Evolutionary conservation across 1,284 basidiomycete genomes (phyloP), one percentile per base, ranked within the genome.

Genomic region (Rhodofomes roseus): DNA sequence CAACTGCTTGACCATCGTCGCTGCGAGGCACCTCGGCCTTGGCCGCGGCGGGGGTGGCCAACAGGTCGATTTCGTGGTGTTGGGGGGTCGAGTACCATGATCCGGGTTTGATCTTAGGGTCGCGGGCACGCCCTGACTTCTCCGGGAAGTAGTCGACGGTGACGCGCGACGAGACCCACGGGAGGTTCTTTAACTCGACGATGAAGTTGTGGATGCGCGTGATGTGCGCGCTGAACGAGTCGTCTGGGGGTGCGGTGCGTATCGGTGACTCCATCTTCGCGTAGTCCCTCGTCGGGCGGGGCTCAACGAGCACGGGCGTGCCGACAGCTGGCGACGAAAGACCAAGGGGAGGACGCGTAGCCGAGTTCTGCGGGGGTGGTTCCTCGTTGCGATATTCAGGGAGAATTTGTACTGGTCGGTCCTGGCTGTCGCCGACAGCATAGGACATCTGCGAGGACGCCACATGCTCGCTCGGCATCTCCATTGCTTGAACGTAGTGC

Each of bases 81-180:
- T 66, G 55, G 31, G 57, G 55, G 40, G 57, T 58, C 41, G 66
- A 60, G 5, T 76, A 76, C 74, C 74, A 76, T 31, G 73, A 74
- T 9, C 61, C 61, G 9, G 65, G 56, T 59, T 68, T 70, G 27
- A 59, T 23, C 54, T 63, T 65, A 18, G 61, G 56, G 8, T 59
- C 48, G 36, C 65, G 66, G 20, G 71, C 70, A 31, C 73, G 69
- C 23, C 55, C 55, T 1, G 71, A 70, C 29, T 68, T 54, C 2
- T 58, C 60, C 18, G 73, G 73, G 1, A 62, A 54, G 63, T 72
- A 75, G 60, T 72, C 70, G 46, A 61, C 63, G 20, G 73, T 66
- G 12, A 72, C 66, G 54, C 62, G 70, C 0, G 65, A 65, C 1
- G 70, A 66, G 8, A 71, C 66, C 73, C 73, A 76, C 0, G 74